Evolutionary conservation across 108 stramenopile species (phyloP), one percentile per base, ranked within the genome.

Genomic region (Skeletonema potamos): DNA sequence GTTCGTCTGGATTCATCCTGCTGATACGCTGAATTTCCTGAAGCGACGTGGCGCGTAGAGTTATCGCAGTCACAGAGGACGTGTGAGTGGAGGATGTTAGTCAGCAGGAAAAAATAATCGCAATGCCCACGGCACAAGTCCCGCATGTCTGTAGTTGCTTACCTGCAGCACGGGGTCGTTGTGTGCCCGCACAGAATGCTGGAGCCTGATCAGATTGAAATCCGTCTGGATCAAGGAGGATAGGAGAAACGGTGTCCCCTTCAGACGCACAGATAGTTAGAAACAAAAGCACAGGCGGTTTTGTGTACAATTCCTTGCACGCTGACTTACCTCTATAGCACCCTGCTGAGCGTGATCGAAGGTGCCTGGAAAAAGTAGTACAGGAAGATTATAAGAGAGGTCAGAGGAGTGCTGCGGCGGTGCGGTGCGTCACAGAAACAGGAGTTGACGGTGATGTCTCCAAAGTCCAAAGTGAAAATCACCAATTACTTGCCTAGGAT

Each of bases 291-390:
- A 30, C 29, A 30, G 29, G 29, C 4, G 29, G 29, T 30, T n/a
- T n/a, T 30, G 29, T 30, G 29, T 30, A 30, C 29, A 30, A 30
- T 30, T 30, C 29, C 29, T 30, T 30, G 39, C 39, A 39, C 12
- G 39, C 8, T 13, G 11, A 12, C 39, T 39, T 39, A 39, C 73
- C 48, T 66, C 41, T 8, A 74, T 66, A 20, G 65, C 37, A 26
- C 65, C 65, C 3, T 44, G 18, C 58, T 74, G 73, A 27, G 54
- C 20, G 30, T 66, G 64, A 34, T 74, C 73, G 26, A 74, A 59
- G 6, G 36, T 66, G 11, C 64, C 39, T 39, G 39, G 12, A 39
- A 39, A 39, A 4, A 30, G 29, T 30, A 30, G 29, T 30, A 30
- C 29, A 30, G 29, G 29, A 30, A 30, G 29, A 30, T 30, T 30